These are phyloP conservation scores for Claviceps sp. DNA, from an alignment of 2,329 filamentous ascomycete genomes.

Conservation along the genomic window DNA sequence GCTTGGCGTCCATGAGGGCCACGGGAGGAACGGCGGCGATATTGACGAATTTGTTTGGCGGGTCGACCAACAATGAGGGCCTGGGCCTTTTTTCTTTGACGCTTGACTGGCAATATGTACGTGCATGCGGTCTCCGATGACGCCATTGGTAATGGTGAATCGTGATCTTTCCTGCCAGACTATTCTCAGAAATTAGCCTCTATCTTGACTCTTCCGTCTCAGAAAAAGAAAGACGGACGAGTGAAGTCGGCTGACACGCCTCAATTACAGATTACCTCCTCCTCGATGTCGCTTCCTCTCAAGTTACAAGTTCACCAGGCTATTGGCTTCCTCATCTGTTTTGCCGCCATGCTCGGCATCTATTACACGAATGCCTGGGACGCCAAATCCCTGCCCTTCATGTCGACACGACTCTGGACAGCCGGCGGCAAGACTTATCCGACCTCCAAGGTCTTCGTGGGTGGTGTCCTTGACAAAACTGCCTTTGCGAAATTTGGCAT, in stretches of 20 bases:
- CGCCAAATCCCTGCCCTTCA: slow-evolving; percentile 18
- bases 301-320: slow-evolving; percentile 23
- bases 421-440: slow-evolving; percentile 28
- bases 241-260: too few relatives aligned
- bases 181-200: too few relatives aligned
- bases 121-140: background rate
- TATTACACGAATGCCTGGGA: slow-evolving; percentile 29
- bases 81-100: slow-evolving; percentile 26
- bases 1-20: slow-evolving; percentile 32
- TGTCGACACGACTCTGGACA: slow-evolving; percentile 21
- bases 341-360: slow-evolving; percentile 20
- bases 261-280: slow-evolving; percentile 1
- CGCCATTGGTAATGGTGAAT: too few relatives aligned
- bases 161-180: too few relatives aligned
- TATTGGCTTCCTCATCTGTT: slow-evolving; percentile 24
- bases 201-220: too few relatives aligned
- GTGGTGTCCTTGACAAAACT: slow-evolving; percentile 26
- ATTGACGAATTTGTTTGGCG: slow-evolving; percentile 21
- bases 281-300: slow-evolving; percentile 19
- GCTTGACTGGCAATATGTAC: slow-evolving; percentile 31
- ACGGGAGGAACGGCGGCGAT: background rate
- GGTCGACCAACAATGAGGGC: slow-evolving; percentile 23
- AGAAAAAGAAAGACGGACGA: background rate
- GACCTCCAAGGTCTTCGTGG: slow-evolving; percentile 24
- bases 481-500: slow-evolving; percentile 29